These are phyloP conservation scores for Rhytidiadelphus loreus DNA, from an alignment of 225 moss, liverwort and hornwort genomes.

Conservation along the genomic window DNA sequence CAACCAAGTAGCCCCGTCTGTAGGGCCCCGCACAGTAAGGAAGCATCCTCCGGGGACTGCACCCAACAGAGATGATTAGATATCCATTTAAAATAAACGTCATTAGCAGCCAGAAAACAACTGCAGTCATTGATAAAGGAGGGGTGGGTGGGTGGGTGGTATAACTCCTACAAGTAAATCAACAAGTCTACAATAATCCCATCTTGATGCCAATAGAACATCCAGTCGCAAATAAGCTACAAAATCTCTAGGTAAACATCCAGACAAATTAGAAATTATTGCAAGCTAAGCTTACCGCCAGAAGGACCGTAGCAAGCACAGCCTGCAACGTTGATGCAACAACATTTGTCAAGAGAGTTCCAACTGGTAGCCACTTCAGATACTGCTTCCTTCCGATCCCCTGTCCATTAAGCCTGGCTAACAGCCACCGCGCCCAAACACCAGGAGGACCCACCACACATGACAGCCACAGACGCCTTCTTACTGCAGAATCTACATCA, in stretches of 20 bases:
- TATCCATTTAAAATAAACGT: not conserved
- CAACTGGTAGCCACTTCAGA: constrained; percentile 72
- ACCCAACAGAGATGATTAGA: constrained; percentile 7
- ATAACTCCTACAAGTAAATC: not conserved
- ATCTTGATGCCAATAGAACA: not conserved
- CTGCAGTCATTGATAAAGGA: not conserved
- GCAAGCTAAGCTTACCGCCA: constrained; percentile 36
- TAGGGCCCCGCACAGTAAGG: constrained; percentile 36
- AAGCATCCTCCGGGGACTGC: constrained; percentile 52
- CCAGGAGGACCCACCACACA: constrained; percentile 89
- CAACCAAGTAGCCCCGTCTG: constrained; percentile 80
- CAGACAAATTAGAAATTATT: not conserved
- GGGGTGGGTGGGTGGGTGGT: too few species aligned
- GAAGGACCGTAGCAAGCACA: constrained; percentile 28
- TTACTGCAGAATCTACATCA: constrained; percentile 26
- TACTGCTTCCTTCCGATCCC: constrained; percentile 57
- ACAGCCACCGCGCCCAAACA: constrained; percentile 88
- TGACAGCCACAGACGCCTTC: constrained; percentile 85
- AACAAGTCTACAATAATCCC: not conserved
- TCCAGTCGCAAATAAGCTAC: not conserved
- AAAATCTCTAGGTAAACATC: not conserved
- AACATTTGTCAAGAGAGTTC: constrained; percentile 78
- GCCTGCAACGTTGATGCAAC: constrained; percentile 63
- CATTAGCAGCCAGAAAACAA: not conserved
- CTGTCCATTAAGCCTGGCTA: constrained; percentile 74